A percentile compares a stretch with the other conserved stretches of the same genome.
These are phyloP conservation scores for Syncephalastrum monosporum DNA, from an alignment of 371 early-diverging fungal genomes.

Conservation along the genomic window DNA sequence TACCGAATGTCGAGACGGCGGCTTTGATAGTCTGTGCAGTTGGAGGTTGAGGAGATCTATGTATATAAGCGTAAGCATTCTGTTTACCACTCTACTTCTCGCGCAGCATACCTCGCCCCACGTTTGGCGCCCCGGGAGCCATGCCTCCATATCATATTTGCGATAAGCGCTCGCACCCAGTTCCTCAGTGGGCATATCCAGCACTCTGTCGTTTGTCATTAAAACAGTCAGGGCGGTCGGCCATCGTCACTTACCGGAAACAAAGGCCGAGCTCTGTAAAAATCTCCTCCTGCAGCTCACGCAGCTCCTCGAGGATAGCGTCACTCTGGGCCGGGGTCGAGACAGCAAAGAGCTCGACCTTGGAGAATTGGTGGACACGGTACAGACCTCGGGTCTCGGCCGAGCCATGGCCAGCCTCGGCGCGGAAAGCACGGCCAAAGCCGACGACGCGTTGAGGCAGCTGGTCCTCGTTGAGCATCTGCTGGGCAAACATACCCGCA, in stretches of 20 bases:
- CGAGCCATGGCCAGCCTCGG: conserved; percentile 89
- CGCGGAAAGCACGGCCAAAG: conserved; percentile 83
- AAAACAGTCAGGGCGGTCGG: background rate
- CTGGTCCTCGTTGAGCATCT: conserved; percentile 48
- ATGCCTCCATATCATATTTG: conserved; percentile 94
- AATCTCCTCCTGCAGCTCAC: conserved; percentile 71
- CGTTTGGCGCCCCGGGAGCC: conserved; percentile 86
- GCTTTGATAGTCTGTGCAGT: conserved; percentile 86
- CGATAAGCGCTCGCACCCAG: conserved; percentile 90
- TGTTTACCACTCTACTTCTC: background rate
- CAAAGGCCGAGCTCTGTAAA: conserved; percentile 79
- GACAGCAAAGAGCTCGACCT: conserved; percentile 89
- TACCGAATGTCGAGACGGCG: conserved; percentile 74
- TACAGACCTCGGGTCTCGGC: conserved; percentile 86
- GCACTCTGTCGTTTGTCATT: conserved; percentile 25
- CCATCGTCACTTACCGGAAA: conserved; percentile 54
- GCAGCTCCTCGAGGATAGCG: conserved; percentile 69
- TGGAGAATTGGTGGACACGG: conserved; percentile 93
- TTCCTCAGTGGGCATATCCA: conserved; percentile 94
- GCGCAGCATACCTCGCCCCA: conserved; percentile 82
- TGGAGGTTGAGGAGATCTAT: conserved; percentile 79
- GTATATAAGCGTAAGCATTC: background rate
- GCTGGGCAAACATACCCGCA: conserved; percentile 77
- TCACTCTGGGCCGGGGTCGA: conserved; percentile 68
- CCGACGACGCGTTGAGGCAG: conserved; percentile 79